Conservation (phyloP, 139 green algal species). For the Chlorella vulgaris region DNA sequence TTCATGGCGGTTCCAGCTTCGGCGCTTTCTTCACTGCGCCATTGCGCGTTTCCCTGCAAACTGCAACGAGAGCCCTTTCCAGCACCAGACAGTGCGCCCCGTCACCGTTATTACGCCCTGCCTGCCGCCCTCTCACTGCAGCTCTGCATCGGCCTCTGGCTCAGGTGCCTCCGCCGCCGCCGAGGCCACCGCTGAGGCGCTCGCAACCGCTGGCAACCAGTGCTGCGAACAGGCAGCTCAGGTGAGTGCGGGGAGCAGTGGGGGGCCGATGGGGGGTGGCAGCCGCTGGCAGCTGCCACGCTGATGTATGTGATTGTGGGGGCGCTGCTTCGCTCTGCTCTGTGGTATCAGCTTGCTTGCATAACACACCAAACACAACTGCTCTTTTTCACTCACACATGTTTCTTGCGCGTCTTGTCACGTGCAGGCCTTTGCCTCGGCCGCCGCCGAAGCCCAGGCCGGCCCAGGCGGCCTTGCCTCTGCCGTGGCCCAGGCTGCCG, state of each 20-base stretch:
- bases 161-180: neutral
- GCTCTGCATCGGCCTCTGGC: neutral
- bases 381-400: too few relatives aligned
- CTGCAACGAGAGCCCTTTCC: too few relatives aligned
- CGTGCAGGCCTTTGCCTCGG: neutral
- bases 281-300: neutral
- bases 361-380: too few relatives aligned
- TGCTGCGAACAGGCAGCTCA: neutral
- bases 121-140: neutral
- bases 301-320: neutral
- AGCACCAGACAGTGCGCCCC: too few relatives aligned
- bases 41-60: neutral
- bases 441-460: neutral
- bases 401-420: neutral
- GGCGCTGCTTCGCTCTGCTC: neutral
- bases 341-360: neutral
- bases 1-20: neutral
- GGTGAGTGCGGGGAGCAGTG: neutral
- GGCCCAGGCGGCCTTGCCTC: neutral
- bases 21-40: neutral
- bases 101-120: neutral
- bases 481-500: neutral
- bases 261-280: neutral
- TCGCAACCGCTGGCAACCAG: neutral
- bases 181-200: neutral